These are phyloP conservation scores for Globisporangium carolinianum DNA, from an alignment of 352 stramenopile species.

Conservation along the genomic window DNA sequence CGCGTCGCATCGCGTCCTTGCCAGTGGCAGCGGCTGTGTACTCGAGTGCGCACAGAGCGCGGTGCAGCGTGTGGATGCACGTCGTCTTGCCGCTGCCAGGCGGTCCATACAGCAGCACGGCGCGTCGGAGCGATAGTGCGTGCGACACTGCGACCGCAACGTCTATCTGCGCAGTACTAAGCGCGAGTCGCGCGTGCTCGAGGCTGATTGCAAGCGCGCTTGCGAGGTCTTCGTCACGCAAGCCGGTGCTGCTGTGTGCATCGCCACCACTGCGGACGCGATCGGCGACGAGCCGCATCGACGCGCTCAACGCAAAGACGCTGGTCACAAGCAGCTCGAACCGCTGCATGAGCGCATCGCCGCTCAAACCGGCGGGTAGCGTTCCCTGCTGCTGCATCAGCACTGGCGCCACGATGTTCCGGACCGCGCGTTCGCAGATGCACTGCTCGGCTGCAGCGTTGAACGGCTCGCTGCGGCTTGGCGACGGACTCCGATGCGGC, in stretches of 20 bases:
- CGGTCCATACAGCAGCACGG: constrained; percentile 31
- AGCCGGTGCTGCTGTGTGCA: not conserved
- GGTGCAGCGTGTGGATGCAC: constrained; percentile 40
- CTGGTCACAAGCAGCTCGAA: constrained; percentile 8
- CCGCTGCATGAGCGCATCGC: not conserved
- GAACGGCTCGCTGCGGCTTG: not conserved
- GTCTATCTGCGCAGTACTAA: constrained; percentile 13
- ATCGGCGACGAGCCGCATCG: constrained; percentile 16
- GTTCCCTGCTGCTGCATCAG: not conserved
- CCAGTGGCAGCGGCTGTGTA: constrained; percentile 11
- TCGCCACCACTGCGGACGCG: not conserved
- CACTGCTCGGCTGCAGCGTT: constrained; percentile 7
- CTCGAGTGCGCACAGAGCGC: constrained; percentile 39
- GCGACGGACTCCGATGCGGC: not conserved
- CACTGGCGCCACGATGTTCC: not conserved
- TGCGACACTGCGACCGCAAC: constrained; percentile 34
- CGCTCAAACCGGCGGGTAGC: not conserved
- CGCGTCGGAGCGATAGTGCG: constrained; percentile 18
- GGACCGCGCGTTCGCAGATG: constrained; percentile 7
- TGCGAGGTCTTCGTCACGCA: constrained; percentile 23
- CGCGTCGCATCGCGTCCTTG: no score
- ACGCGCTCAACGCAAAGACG: constrained; percentile 22
- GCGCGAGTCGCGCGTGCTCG: constrained; percentile 16
- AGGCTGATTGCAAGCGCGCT: constrained; percentile 41
- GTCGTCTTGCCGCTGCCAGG: constrained; percentile 37